phyloP scores from a whole-genome alignment of 139 green algal genomes.

The Pleodorina starrii region DNA sequence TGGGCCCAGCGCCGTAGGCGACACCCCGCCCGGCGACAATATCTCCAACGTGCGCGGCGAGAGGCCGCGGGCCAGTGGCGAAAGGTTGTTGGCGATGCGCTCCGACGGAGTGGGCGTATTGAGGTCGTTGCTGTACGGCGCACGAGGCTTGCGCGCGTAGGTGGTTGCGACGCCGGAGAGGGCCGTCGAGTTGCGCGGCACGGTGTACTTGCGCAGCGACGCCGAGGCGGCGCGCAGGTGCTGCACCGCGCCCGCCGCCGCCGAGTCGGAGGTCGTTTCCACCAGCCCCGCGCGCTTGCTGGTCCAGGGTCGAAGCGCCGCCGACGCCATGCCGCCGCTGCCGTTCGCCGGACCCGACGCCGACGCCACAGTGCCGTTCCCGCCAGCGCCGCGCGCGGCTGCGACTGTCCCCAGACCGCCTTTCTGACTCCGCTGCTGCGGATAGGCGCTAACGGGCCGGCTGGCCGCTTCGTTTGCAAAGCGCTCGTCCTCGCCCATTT shows the following conservation, averaged over 20 bases:
- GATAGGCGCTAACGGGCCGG: conserved; percentile 42
- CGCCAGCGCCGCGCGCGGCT: no score
- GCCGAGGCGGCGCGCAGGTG: conserved; percentile 49
- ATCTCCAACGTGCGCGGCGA: conserved; percentile 57
- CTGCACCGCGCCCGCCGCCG: conserved; percentile 28
- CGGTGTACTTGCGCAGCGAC: conserved; percentile 51
- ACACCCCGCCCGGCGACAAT: conserved; percentile 57
- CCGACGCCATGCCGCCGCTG: neutral
- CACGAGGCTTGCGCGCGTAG: conserved; percentile 58
- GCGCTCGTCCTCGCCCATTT: conserved; percentile 41
- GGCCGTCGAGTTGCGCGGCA: conserved; percentile 31
- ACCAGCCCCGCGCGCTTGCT: conserved; percentile 34
- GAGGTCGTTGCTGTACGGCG: conserved; percentile 49
- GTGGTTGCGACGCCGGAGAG: conserved; percentile 49
- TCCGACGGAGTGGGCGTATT: conserved; percentile 59
- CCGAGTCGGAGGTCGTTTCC: conserved; percentile 36
- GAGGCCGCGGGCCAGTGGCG: conserved; percentile 54
- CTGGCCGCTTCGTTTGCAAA: conserved; percentile 33
- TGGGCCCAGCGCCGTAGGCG: conserved; percentile 44
- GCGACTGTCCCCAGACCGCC: no score
- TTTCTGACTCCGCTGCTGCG: neutral
- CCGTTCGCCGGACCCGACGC: no score
- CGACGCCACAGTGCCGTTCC: neutral
- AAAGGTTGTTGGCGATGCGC: conserved; percentile 68
- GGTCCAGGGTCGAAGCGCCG: conserved; percentile 18